These are phyloP conservation scores for Citrus medica DNA, from an alignment of 345 rosid species.

Conservation along the genomic window DNA sequence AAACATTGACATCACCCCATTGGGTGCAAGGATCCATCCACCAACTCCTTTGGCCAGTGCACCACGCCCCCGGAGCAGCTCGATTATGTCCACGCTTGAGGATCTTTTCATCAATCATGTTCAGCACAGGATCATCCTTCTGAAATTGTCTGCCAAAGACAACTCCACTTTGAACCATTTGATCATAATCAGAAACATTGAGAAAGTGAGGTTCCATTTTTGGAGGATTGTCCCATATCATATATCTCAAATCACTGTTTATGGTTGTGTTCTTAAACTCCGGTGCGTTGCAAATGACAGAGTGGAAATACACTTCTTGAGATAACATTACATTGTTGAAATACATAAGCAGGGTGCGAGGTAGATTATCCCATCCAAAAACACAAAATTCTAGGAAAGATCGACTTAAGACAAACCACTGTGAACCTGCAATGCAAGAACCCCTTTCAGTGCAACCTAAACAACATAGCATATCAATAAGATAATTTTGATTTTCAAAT, in stretches of 20 bases:
- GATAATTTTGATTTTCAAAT: background rate
- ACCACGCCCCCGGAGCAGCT: constrained; percentile 89
- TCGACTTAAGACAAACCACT: constrained; percentile 81
- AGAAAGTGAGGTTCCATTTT: constrained; percentile 92
- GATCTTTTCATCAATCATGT: constrained; percentile 68
- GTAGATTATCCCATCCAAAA: constrained; percentile 96
- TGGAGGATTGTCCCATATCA: constrained; percentile 98
- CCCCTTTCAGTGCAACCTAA: constrained; percentile 13
- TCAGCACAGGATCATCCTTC: constrained; percentile 65
- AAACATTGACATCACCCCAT: constrained; percentile 81
- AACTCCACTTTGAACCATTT: constrained; percentile 82
- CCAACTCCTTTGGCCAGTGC: constrained; percentile 68
- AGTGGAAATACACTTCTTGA: constrained; percentile 90
- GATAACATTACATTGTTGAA: constrained; percentile 79
- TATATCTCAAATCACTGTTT: constrained; percentile 77
- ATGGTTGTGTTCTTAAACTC: constrained; percentile 84
- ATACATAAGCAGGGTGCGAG: constrained; percentile 88
- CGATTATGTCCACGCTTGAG: constrained; percentile 59
- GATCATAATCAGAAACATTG: constrained; percentile 51
- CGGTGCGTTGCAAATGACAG: constrained; percentile 85
- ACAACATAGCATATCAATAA: constrained; percentile 2
- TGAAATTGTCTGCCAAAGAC: constrained; percentile 84
- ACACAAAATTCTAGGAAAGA: constrained; percentile 84
- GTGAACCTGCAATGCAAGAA: constrained; percentile 66
- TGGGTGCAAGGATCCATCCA: constrained; percentile 92